Base-by-base conservation (phyloP, 768 basidiomycete genomes). In the Termitomyces sp. region DNA sequence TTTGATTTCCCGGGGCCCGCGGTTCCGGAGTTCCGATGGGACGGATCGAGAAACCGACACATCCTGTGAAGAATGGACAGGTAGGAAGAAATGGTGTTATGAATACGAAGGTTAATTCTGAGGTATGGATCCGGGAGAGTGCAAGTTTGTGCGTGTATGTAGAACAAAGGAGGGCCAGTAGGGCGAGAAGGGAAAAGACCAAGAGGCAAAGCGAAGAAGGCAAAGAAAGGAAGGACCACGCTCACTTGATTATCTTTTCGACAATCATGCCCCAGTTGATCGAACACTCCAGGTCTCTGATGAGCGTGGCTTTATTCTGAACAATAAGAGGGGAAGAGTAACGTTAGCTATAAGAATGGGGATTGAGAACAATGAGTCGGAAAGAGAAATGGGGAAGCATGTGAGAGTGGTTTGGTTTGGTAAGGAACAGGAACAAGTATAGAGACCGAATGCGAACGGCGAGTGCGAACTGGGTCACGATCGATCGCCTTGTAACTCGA, bases 101-200 rank as follows among this genome's bases (percentile, higher is more conserved):
- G 51, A 74, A 58, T 54, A 71, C 12, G 58, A 68, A 32, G 19
- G 19, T 32, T 42, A 3, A 6, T 40, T 5, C 17, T 30, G 37
- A 28, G 15, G 22, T 4, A 34, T 4, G 12, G 10, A 17, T 37
- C 30, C 2, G 47, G 34, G 14, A 10, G 32, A 22, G 11, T n/a
- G 22, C 7, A 3, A 37, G 19, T 43, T 43, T 51, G 40, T 9
- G 28, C 38, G 17, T 41, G 43, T 26, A 44, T 44, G 26, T 10
- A 28, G 15, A 26, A 45, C 44, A 38, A n/a, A 37, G 48, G 22
- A 14, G 17, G 38, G 47, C 38, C 17, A n/a, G 22, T 37, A 26
- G 34, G 44, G 26, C 15, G 32, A 24, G 9, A 48, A 48, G 34
- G 47, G 22, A 48, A 37, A 24, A 2, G 12, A 9, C 32, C 34